Percentiles rank a stretch among this genome's conserved stretches.
Conservation (phyloP, 2,329 filamentous ascomycete genomes). For the Pseudophaeomoniella oleicola region DNA sequence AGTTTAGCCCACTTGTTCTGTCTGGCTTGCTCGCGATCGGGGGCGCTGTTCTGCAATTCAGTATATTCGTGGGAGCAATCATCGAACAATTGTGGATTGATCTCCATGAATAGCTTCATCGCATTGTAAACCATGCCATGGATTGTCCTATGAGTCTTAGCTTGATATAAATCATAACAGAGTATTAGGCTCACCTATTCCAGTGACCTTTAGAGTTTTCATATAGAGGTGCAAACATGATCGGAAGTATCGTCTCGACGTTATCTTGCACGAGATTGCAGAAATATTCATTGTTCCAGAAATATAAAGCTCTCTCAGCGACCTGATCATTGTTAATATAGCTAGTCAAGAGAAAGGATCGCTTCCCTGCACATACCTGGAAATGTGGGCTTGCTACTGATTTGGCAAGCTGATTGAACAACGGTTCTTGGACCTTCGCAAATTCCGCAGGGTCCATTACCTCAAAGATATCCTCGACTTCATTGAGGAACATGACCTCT, state of each 20-base stretch:
- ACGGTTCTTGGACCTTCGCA: constrained; percentile 91
- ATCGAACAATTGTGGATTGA: constrained; percentile 95
- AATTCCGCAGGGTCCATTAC: constrained; percentile 99
- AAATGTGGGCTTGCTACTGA: constrained; percentile 97
- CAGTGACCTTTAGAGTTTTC: constrained; percentile 99
- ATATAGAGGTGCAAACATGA: constrained; percentile 97
- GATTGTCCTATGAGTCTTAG: constrained; percentile 55
- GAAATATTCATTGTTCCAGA: constrained; percentile 99
- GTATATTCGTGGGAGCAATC: constrained; percentile 98
- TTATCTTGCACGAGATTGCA: constrained; percentile 99
- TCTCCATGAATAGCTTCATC: constrained; percentile 99
- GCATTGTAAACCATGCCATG: constrained; percentile 99
- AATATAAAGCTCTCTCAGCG: constrained; percentile 90
- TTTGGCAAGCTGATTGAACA: constrained; percentile 95
- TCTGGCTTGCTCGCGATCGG: constrained; percentile 66
- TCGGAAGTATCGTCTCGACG: constrained; percentile 92
- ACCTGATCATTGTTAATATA: constrained; percentile 43
- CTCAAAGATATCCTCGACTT: constrained; percentile 98
- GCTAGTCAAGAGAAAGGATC: constrained; percentile 9
- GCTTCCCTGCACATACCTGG: constrained; percentile 41
- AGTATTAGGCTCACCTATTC: constrained; percentile 59
- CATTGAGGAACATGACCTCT: constrained; percentile 98
- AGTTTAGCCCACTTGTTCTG: constrained; percentile 84
- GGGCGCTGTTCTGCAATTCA: constrained; percentile 83
- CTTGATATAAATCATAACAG: neutral